Evolutionary conservation across 169 alveolate species (phyloP), one percentile per base, ranked within the genome.

Genomic region (Cryptosporidium meleagridis): DNA sequence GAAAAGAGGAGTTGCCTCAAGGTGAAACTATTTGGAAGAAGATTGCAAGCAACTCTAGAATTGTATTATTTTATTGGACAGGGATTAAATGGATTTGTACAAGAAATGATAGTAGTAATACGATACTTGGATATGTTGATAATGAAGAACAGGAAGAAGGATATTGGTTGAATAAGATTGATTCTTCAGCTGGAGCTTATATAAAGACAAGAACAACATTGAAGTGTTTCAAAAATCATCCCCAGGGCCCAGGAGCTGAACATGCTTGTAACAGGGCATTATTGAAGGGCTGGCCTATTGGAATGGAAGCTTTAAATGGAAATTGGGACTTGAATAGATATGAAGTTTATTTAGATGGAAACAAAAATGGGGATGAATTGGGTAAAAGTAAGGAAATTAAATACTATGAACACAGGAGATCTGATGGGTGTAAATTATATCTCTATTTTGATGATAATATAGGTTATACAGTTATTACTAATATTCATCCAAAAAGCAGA

Each of bases 41-140:
- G 45, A 61, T 80, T n/a, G 89, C 58, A 16, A 80, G 89, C 8
- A 80, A 80, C 44, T 59, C 68, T 1, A 65, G 75, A 29, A 31
- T 80, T 23, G 55, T 59, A 8, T 51, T 80, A 62, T 80, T 80
- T 33, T 80, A 80, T 62, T 80, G 89, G 89, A 80, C 75, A 4
- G 89, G 89, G 4, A 65, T 65, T 44, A 80, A 67, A 18, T 80
- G 89, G 89, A 80, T 80, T 59, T 80, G 89, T 39, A 80, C 75
- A 23, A 80, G 72, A 61, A 80, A 80, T 80, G 89, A 80, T 29
- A 61, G 51, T 48, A 80, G 80, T 33, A 80, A 80, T 23, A 48
- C 69, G n/a, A 80, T 80, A 41, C 44, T 80, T 23, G 89, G 89
- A 10, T 80, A 62, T 65, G 37, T 80, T 45, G 89, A 80, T 0